Evolutionary conservation across 2,329 filamentous ascomycete genomes (phyloP).

Genomic region (Aspergillus tamarii): DNA sequence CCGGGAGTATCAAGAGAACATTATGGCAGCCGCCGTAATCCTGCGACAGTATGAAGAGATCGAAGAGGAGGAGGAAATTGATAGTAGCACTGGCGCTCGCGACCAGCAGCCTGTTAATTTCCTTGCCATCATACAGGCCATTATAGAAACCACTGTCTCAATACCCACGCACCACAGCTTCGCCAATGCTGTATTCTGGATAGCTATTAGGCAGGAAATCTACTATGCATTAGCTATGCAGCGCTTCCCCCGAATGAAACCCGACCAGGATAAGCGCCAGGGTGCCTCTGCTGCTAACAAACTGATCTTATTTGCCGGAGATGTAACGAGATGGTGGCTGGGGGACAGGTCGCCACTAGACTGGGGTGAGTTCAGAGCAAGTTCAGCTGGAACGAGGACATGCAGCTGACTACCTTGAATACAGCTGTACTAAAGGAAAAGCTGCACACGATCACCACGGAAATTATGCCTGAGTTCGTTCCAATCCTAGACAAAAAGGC

Average conservation of each 20-base stretch:
- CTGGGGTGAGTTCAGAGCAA: conserved; percentile 17
- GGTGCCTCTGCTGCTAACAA: conserved; percentile 19
- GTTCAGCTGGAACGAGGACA: not conserved
- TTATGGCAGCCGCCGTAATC: conserved; percentile 31
- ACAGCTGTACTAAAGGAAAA: not conserved
- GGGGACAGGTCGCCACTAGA: conserved; percentile 14
- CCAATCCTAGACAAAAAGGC: conserved; percentile 21
- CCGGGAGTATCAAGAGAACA: conserved; percentile 25
- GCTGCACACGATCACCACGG: not conserved
- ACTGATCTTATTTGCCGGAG: conserved; percentile 24
- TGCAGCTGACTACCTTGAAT: not conserved
- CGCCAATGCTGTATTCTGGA: conserved; percentile 29
- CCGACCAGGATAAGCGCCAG: conserved; percentile 15
- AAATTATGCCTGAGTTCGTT: conserved; percentile 1
- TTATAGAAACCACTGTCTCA: conserved; percentile 26
- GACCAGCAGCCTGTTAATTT: conserved; percentile 22
- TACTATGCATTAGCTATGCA: conserved; percentile 28
- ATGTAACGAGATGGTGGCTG: conserved; percentile 28
- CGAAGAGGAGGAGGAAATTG: conserved; percentile 32
- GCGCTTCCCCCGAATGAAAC: conserved; percentile 17
- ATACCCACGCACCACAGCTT: conserved; percentile 21
- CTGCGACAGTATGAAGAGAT: conserved; percentile 31
- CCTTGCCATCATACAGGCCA: conserved; percentile 27
- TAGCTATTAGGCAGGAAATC: conserved; percentile 29
- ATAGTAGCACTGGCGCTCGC: conserved; percentile 21